phyloP scores from a whole-genome alignment of 2,329 filamentous ascomycete genomes.

The Fusarium neocosmosporiellum region DNA sequence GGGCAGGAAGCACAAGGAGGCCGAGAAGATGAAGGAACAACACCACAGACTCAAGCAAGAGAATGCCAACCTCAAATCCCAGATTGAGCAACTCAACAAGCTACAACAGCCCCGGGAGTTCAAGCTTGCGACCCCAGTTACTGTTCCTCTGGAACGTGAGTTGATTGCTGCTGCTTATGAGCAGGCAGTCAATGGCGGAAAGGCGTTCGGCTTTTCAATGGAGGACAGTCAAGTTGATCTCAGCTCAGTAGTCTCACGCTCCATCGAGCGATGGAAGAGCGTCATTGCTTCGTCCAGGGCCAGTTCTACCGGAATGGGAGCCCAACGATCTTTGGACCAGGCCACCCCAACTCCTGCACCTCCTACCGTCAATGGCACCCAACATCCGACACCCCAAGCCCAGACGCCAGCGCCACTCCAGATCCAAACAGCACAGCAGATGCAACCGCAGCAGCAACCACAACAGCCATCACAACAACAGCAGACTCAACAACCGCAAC shows the following conservation, averaged over 20 bases:
- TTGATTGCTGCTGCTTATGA: constrained; percentile 61
- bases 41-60: constrained; percentile 67
- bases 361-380: constrained; percentile 37
- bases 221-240: constrained; percentile 66
- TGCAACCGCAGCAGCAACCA: constrained; percentile 31
- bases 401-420: constrained; percentile 35
- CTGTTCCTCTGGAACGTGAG: constrained; percentile 62
- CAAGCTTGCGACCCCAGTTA: constrained; percentile 62
- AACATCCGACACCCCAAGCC: constrained; percentile 29
- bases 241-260: constrained; percentile 61
- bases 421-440: constrained; percentile 23
- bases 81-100: constrained; percentile 69
- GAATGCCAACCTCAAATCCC: constrained; percentile 64
- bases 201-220: constrained; percentile 58
- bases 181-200: constrained; percentile 53
- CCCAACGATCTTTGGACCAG: constrained; percentile 62
- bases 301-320: constrained; percentile 57
- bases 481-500: constrained; percentile 10
- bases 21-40: constrained; percentile 61
- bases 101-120: constrained; percentile 71
- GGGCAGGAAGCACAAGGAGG: constrained; percentile 66
- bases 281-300: constrained; percentile 66
- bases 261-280: constrained; percentile 71
- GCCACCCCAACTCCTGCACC: constrained; percentile 31
- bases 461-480: constrained; percentile 18